Conservation (phyloP, 257 asterid genomes). For the Rubia yunnanensis region DNA sequence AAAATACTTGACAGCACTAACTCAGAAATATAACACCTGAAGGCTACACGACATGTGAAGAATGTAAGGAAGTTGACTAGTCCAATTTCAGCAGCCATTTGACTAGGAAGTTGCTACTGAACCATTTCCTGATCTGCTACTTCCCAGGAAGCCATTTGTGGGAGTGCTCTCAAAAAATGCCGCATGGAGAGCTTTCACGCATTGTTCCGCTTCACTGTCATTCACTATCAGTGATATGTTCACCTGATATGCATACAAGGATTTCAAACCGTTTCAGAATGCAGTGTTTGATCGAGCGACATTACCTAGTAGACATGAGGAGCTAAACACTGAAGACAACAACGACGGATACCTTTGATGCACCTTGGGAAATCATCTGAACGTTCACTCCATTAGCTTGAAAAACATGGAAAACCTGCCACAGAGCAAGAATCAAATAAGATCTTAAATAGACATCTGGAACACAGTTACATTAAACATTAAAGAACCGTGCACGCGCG, state of each 20-base stretch:
- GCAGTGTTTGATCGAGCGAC: not conserved
- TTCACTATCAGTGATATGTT: constrained; percentile 75
- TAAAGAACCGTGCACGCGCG: not conserved
- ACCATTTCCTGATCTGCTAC: constrained; percentile 37
- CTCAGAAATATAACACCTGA: not conserved
- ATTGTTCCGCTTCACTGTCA: constrained; percentile 70
- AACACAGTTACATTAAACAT: not conserved
- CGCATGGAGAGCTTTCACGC: constrained; percentile 68
- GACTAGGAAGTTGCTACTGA: not conserved
- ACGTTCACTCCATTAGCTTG: constrained; percentile 56
- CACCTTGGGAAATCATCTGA: constrained; percentile 93
- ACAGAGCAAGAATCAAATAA: not conserved
- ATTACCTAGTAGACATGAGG: not conserved
- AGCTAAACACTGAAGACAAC: not conserved
- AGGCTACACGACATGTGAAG: not conserved
- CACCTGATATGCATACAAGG: constrained; percentile 24
- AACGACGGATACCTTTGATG: constrained; percentile 35
- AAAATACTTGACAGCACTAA: not conserved
- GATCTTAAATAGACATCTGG: not conserved
- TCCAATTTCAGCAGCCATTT: not conserved
- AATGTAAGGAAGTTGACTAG: not conserved
- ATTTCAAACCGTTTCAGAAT: not conserved
- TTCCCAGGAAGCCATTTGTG: constrained; percentile 27
- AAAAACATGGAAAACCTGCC: constrained; percentile 76
- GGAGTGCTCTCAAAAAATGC: constrained; percentile 59